These are phyloP conservation scores for Calonectria pteridis DNA, from an alignment of 2,329 filamentous ascomycete genomes.

Conservation along the genomic window DNA sequence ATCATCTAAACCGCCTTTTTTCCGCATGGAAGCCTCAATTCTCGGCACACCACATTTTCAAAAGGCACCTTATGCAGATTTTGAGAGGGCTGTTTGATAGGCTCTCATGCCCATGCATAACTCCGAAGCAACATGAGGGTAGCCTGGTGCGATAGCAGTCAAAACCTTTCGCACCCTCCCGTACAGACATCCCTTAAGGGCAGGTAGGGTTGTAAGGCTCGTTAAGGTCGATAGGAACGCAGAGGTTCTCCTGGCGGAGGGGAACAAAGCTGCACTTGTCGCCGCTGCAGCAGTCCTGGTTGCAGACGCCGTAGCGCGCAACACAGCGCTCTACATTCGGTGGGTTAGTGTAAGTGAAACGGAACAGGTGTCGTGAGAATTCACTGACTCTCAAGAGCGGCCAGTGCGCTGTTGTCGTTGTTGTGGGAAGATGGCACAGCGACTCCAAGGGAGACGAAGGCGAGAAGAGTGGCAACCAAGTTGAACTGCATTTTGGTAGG, in stretches of 20 bases:
- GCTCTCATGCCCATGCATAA: too few relatives aligned
- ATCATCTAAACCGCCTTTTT: background rate
- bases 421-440: background rate
- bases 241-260: background rate
- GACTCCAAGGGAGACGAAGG: conserved; percentile 4
- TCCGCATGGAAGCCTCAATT: background rate
- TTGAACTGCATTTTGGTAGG: background rate
- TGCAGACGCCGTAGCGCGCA: background rate
- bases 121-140: too few relatives aligned
- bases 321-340: background rate
- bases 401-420: background rate
- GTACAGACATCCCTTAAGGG: background rate
- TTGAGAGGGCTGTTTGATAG: too few relatives aligned
- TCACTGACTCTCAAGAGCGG: background rate
- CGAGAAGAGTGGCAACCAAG: background rate
- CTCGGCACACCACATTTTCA: background rate
- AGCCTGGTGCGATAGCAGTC: too few relatives aligned
- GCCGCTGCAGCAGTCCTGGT: background rate
- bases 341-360: background rate
- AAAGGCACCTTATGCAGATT: too few relatives aligned
- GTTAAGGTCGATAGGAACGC: background rate
- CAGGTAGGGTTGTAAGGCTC: background rate
- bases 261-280: background rate
- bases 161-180: too few relatives aligned
- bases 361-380: background rate